Evolutionary conservation across 305 asterid genomes (phyloP), one percentile per base, ranked within the genome.

Genomic region (Caryopteris hybrid): DNA sequence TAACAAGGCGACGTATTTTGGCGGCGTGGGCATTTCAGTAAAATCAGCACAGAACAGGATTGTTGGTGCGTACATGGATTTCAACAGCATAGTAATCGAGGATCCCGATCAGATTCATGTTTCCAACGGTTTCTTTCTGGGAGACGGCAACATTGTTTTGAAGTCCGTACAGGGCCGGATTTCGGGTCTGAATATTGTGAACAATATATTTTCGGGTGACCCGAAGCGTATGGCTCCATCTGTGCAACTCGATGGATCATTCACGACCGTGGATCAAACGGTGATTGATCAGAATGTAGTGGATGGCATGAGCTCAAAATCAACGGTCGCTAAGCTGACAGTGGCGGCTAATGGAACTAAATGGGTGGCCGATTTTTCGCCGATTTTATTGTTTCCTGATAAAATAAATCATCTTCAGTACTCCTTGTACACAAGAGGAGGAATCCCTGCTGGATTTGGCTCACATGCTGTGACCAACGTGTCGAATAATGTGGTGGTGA

Each of bases 1-100:
- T 20, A 84, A 85, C 76, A 86, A 88, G 79, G 95, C 92, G 3
- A 64, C 84, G 0, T 52, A 6, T 46, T 86, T 77, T 27, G 90
- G 89, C 12, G 92, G 95, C 0, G 69, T 78, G 1, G 90, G 95
- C 3, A 86, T 88, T 22, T 54, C 71, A 3, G 83, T 85, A 0
- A 75, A 73, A 67, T 79, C 86, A 3, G 84, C 88, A 0, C 90
- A 84, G 64, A 80, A 81, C 9, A 64, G 95, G 69, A 86, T 88
- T 1, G 71, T 58, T 0, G 45, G 42, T 57, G 52, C 86, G 8
- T 86, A 88, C 65, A 62, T 88, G 31, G 92, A 86, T 57, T 85
- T 13, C 74, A 88, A 84, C 25, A 70, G 78, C 53, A 79, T 88
- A 3, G 90, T 82, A 34, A 74, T 83, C 8, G 86, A 83, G 34